Evolutionary conservation across 257 asterid species (phyloP).

Genomic region (Fraxinus anomala): DNA sequence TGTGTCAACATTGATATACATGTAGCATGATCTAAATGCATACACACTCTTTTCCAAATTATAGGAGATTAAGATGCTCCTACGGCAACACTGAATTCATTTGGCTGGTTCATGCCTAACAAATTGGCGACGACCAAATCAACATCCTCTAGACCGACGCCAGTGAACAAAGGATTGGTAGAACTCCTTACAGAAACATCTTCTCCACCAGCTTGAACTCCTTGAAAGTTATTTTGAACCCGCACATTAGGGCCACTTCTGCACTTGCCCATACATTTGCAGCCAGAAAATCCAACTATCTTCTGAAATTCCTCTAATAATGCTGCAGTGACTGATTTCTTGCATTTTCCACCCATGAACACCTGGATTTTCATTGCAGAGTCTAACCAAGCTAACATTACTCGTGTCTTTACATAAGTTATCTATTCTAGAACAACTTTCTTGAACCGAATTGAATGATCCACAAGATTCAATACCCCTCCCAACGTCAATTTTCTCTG

Average conservation of each 20-base stretch:
- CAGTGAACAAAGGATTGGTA: conserved; percentile 47
- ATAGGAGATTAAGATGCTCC: conserved; percentile 18
- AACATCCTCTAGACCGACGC: conserved; percentile 79
- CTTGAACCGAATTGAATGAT: conserved; percentile 15
- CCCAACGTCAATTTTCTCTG: not conserved
- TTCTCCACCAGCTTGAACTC: not conserved
- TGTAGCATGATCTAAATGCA: not conserved
- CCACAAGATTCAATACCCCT: not conserved
- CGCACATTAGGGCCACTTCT: conserved; percentile 76
- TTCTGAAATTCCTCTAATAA: conserved; percentile 62
- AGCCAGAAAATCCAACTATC: conserved; percentile 59
- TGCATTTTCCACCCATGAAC: conserved; percentile 96
- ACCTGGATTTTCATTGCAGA: conserved; percentile 61
- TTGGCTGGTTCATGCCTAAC: conserved; percentile 36
- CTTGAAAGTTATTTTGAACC: conserved; percentile 33
- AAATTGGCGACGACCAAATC: conserved; percentile 54
- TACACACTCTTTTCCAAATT: not conserved
- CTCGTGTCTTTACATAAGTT: not conserved
- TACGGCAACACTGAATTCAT: conserved; percentile 37
- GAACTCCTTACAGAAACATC: conserved; percentile 1
- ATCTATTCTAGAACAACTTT: conserved; percentile 7
- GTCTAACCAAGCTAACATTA: conserved; percentile 8
- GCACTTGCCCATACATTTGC: conserved; percentile 96
- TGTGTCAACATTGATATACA: too few relatives aligned
- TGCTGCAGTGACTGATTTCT: conserved; percentile 57